Conservation (phyloP, 495 filamentous ascomycete genomes). For the Tetracladium setigerum region DNA sequence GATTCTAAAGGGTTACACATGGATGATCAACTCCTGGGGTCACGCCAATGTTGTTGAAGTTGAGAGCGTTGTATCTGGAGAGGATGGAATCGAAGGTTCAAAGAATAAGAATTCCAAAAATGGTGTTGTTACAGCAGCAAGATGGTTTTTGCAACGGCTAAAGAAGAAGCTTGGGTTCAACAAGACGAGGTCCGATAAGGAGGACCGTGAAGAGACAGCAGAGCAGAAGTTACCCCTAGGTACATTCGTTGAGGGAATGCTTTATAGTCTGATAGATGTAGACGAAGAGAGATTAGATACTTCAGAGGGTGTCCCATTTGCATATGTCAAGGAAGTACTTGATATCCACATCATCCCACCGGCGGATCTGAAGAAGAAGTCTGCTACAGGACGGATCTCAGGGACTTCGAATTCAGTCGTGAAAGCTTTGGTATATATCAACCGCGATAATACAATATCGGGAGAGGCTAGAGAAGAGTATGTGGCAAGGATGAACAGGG, state of each 20-base stretch:
- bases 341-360: conserved; percentile 10
- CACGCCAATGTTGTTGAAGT: conserved; percentile 59
- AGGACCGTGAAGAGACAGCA: background rate
- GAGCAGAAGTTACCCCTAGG: too few relatives aligned
- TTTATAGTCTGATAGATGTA: conserved; percentile 33
- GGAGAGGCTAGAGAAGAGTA: conserved; percentile 14
- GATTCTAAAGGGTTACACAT: conserved; percentile 45
- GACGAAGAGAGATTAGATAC: conserved; percentile 43
- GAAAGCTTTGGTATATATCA: conserved; percentile 14
- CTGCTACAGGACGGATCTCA: too few relatives aligned
- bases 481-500: conserved; percentile 14
- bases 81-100: too few relatives aligned
- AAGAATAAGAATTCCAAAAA: background rate
- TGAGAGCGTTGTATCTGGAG: too few relatives aligned
- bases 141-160: too few relatives aligned
- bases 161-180: too few relatives aligned
- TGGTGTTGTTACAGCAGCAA: too few relatives aligned
- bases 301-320: conserved; percentile 49
- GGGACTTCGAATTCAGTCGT: background rate
- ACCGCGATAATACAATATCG: background rate
- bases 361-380: too few relatives aligned
- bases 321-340: conserved; percentile 38
- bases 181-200: too few relatives aligned
- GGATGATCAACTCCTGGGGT: conserved; percentile 59
- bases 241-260: conserved; percentile 34